phyloP scores from a whole-genome alignment of 345 rosid species.

The Mallotus nudiflorus region DNA sequence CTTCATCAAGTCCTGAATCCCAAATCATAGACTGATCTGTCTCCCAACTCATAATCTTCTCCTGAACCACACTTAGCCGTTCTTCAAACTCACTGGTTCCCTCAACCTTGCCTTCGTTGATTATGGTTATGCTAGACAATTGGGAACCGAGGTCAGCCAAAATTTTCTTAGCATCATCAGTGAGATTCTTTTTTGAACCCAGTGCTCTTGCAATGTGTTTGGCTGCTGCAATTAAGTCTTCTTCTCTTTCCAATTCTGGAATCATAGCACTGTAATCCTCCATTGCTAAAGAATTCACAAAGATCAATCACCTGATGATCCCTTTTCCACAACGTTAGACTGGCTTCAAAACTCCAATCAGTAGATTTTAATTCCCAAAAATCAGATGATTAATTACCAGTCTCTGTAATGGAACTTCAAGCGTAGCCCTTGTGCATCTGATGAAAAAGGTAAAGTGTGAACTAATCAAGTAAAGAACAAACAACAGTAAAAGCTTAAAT shows the following conservation, averaged over 20 bases:
- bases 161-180: constrained; percentile 50
- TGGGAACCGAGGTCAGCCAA: constrained; percentile 60
- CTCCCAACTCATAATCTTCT: constrained; percentile 69
- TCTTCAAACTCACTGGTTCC: constrained; percentile 43
- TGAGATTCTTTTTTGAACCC: constrained; percentile 58
- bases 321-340: not conserved
- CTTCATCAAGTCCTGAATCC: constrained; percentile 60
- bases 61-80: constrained; percentile 50
- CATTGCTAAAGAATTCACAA: constrained; percentile 40
- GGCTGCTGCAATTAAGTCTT: constrained; percentile 64
- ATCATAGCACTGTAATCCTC: constrained; percentile 37
- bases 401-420: constrained; percentile 12
- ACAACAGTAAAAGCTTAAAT: not conserved
- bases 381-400: not conserved
- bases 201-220: constrained; percentile 53
- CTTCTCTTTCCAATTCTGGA: constrained; percentile 50
- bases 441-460: constrained; percentile 1
- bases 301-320: not conserved
- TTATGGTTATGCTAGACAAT: constrained; percentile 47
- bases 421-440: not conserved
- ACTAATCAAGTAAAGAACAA: constrained; percentile 3
- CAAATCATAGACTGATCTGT: constrained; percentile 75
- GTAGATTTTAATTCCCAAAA: constrained; percentile 5
- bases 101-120: constrained; percentile 22
- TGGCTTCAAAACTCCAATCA: not conserved